phyloP scores from a whole-genome alignment of 805 yeast species.

The Ogataea chonburiensis region DNA sequence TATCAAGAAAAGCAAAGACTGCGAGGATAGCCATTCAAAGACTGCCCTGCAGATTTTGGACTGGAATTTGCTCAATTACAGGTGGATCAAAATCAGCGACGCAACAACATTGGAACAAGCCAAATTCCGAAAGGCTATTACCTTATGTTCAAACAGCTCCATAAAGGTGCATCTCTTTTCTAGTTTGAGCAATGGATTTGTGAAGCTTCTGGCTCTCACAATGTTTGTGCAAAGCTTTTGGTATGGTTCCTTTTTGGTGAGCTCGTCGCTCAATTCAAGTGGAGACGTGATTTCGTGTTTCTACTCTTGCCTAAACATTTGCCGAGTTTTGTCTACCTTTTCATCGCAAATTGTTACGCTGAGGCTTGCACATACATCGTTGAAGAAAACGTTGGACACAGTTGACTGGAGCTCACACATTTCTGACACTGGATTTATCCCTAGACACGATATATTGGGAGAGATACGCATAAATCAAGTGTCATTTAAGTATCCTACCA shows the following conservation, averaged over 20 bases:
- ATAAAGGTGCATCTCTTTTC: constrained; percentile 46
- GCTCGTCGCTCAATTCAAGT: constrained; percentile 46
- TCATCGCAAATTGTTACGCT: constrained; percentile 58
- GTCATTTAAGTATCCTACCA: constrained; percentile 60
- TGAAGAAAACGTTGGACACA: constrained; percentile 45
- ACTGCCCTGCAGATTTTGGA: constrained; percentile 59
- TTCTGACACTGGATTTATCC: constrained; percentile 16
- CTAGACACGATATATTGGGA: constrained; percentile 40
- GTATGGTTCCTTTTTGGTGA: constrained; percentile 77
- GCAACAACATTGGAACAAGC: constrained; percentile 53
- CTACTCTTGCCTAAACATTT: constrained; percentile 73
- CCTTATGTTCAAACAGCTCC: constrained; percentile 38
- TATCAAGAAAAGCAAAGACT: constrained; percentile 47
- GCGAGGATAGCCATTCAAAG: constrained; percentile 58
- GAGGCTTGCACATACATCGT: constrained; percentile 73
- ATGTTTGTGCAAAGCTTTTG: constrained; percentile 92
- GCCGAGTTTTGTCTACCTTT: constrained; percentile 54
- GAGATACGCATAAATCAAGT: constrained; percentile 55
- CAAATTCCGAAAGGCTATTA: constrained; percentile 38
- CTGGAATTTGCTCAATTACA: constrained; percentile 66
- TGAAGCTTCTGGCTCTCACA: constrained; percentile 57
- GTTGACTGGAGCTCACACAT: constrained; percentile 24
- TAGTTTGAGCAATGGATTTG: constrained; percentile 53
- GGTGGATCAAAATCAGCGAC: constrained; percentile 59
- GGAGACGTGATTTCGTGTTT: constrained; percentile 80